Percentiles rank a stretch among this genome's conserved stretches.
phyloP scores from a whole-genome alignment of 768 basidiomycete species.

The Boletus sp. region DNA sequence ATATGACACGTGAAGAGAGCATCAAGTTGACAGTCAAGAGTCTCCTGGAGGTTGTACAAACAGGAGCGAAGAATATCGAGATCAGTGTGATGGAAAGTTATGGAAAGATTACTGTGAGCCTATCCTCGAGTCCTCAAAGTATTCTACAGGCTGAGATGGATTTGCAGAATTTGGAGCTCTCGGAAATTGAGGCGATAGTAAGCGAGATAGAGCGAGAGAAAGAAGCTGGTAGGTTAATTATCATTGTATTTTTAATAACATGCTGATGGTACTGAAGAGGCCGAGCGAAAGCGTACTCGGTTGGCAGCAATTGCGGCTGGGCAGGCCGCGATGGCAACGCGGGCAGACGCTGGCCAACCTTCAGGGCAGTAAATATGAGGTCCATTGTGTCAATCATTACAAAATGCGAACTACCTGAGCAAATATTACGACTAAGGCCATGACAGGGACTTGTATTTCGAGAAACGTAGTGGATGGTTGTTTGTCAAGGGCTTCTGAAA shows the following conservation, averaged over 20 bases:
- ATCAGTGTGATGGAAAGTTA: constrained; percentile 97
- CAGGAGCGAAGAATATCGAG: constrained; percentile 99
- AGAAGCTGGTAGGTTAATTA: constrained; percentile 68
- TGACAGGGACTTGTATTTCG: not conserved
- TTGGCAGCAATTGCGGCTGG: constrained; percentile 90
- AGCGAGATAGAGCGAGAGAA: constrained; percentile 95
- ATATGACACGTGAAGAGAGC: constrained; percentile 81
- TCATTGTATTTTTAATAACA: not conserved
- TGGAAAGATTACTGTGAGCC: constrained; percentile 82
- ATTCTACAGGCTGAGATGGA: not conserved
- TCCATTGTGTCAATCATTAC: constrained; percentile 11
- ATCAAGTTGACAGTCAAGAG: constrained; percentile 96
- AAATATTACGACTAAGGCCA: not conserved
- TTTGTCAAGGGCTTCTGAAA: constrained; percentile 27
- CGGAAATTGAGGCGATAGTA: constrained; percentile 91
- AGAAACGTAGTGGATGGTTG: constrained; percentile 1
- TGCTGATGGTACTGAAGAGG: constrained; percentile 54
- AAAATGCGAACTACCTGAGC: constrained; percentile 5
- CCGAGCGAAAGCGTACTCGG: constrained; percentile 89
- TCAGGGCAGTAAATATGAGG: constrained; percentile 34
- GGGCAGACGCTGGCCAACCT: constrained; percentile 40
- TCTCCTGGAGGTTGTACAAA: constrained; percentile 96
- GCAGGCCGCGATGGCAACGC: constrained; percentile 81
- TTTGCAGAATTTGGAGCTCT: constrained; percentile 73
- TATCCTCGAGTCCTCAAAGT: not conserved